Conservation (phyloP, 2,329 filamentous ascomycete genomes). For the Colletotrichum sp. region DNA sequence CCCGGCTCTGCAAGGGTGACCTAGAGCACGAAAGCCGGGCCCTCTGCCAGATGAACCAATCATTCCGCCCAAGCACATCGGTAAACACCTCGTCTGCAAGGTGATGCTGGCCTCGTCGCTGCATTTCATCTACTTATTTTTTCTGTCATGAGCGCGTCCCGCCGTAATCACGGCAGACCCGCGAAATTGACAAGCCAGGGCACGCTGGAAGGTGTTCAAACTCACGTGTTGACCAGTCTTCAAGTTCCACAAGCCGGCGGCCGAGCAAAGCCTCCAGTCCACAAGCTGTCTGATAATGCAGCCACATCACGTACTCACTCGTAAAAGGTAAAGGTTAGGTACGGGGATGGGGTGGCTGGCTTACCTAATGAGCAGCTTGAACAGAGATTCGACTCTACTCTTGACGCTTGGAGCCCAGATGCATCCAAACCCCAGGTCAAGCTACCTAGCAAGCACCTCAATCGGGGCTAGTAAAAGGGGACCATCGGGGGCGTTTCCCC, state of each 20-base stretch:
- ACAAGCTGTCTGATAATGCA: background rate
- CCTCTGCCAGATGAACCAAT: background rate
- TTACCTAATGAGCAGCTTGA: background rate
- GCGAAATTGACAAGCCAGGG: conserved; percentile 11
- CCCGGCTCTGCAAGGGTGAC: background rate
- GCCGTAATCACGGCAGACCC: conserved; percentile 1
- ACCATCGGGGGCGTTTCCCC: background rate
- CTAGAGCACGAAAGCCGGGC: background rate
- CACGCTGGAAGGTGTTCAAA: background rate
- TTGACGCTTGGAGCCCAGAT: background rate
- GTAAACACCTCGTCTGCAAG: background rate
- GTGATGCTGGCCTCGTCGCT: background rate
- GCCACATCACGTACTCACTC: background rate
- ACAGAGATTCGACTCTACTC: background rate
- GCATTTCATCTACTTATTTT: background rate
- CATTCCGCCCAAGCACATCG: background rate
- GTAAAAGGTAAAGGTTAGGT: background rate
- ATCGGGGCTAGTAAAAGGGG: background rate
- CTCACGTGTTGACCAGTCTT: background rate
- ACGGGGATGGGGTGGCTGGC: background rate
- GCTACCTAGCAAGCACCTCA: background rate
- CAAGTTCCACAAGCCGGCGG: background rate
- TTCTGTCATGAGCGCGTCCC: background rate
- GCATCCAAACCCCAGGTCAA: background rate
- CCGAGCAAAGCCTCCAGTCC: background rate